Evolutionary conservation across 2,329 filamentous ascomycete genomes (phyloP).

Genomic region (Lecanicillium sp.): DNA sequence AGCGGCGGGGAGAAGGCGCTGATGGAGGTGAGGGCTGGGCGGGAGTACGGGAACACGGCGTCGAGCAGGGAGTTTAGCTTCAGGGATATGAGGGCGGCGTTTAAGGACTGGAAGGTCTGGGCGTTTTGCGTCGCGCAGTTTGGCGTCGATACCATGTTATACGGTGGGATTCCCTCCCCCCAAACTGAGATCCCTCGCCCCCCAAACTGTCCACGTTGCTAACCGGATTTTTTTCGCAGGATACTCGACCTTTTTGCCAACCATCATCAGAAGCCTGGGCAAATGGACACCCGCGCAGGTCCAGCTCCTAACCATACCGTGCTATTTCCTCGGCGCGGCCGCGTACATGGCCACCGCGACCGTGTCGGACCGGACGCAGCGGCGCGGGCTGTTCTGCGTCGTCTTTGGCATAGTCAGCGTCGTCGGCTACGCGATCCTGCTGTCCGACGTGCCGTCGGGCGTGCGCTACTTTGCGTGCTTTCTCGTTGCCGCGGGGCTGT

Average conservation of each 20-base stretch:
- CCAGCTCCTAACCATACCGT: conserved; percentile 72
- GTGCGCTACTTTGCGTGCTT: conserved; percentile 72
- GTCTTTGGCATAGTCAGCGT: conserved; percentile 58
- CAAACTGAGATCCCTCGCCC: too few relatives aligned
- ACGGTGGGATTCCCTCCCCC: conserved; percentile 35
- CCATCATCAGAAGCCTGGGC: conserved; percentile 67
- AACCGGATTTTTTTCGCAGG: conserved; percentile 34
- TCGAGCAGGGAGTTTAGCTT: conserved; percentile 43
- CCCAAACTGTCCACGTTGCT: too few relatives aligned
- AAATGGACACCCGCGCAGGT: conserved; percentile 57
- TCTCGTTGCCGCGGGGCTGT: conserved; percentile 67
- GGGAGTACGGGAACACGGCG: conserved; percentile 43
- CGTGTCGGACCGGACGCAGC: conserved; percentile 62
- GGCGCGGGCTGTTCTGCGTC: conserved; percentile 58
- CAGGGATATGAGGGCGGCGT: conserved; percentile 58
- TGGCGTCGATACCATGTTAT: conserved; percentile 69
- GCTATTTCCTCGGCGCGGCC: conserved; percentile 66
- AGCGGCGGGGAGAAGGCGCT: conserved; percentile 57
- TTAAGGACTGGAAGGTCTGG: conserved; percentile 72
- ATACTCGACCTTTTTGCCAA: conserved; percentile 71
- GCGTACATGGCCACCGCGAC: conserved; percentile 61
- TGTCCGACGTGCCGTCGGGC: conserved; percentile 52
- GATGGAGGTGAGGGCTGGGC: conserved; percentile 37
- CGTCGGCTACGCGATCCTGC: conserved; percentile 61
- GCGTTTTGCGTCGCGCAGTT: conserved; percentile 65